Conservation (phyloP, 1,139 yeast genomes). For the Hansenula lynferdii region DNA sequence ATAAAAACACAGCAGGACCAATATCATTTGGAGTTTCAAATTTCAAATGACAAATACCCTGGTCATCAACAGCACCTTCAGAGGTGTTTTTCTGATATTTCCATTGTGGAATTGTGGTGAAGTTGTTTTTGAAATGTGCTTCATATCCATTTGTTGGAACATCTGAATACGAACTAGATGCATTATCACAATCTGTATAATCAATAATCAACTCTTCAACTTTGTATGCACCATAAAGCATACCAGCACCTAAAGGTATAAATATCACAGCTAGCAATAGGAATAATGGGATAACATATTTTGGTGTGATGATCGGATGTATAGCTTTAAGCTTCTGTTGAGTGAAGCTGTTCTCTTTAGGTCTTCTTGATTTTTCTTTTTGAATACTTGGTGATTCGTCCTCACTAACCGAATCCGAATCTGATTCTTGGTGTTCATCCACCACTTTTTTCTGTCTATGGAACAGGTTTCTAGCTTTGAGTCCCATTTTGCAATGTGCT, state of each 20-base stretch:
- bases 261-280: slow-evolving; percentile 73
- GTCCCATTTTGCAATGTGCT: slow-evolving; percentile 13
- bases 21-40: slow-evolving; percentile 74
- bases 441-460: slow-evolving; percentile 12
- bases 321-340: slow-evolving; percentile 56
- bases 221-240: slow-evolving; percentile 73
- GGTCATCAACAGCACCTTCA: slow-evolving; percentile 44
- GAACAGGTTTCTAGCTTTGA: slow-evolving; percentile 21
- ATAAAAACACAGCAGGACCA: slow-evolving; percentile 72
- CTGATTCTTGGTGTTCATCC: slow-evolving; percentile 26
- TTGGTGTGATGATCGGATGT: slow-evolving; percentile 86
- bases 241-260: slow-evolving; percentile 88
- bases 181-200: slow-evolving; percentile 66
- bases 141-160: slow-evolving; percentile 58
- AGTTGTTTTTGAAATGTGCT: slow-evolving; percentile 42
- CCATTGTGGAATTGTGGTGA: slow-evolving; percentile 57
- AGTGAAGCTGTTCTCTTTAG: slow-evolving; percentile 54
- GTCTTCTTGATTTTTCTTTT: slow-evolving; percentile 39
- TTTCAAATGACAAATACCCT: slow-evolving; percentile 64
- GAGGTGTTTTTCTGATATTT: slow-evolving; percentile 45
- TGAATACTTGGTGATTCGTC: slow-evolving; percentile 27
- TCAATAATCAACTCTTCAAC: slow-evolving; percentile 80
- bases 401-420: slow-evolving; percentile 34
- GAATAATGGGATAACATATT: slow-evolving; percentile 79
- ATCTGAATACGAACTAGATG: slow-evolving; percentile 54